Evolutionary conservation across 306 rosid genomes (phyloP).

Genomic region (Geum urbanum): DNA sequence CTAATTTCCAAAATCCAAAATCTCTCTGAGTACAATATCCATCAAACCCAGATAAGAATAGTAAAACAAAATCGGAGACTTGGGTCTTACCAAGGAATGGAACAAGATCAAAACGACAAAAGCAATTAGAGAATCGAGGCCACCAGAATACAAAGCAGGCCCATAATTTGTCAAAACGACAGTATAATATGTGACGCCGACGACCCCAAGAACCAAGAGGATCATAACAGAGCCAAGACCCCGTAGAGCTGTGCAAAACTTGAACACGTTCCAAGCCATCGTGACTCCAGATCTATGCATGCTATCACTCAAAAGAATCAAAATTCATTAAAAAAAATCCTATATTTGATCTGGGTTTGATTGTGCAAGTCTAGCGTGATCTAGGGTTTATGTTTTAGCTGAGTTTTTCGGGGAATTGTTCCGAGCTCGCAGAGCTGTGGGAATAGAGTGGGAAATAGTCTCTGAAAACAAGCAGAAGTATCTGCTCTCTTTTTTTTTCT

Average conservation of each 20-base stretch:
- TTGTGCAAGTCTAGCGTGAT: conserved; percentile 6
- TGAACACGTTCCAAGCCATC: conserved; percentile 99
- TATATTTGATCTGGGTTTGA: not conserved
- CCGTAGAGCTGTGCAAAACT: conserved; percentile 93
- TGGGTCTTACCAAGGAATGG: conserved; percentile 69
- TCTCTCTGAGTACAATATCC: conserved; percentile 6
- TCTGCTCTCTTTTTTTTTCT: not conserved
- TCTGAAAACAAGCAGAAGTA: not conserved
- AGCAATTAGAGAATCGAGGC: conserved; percentile 64
- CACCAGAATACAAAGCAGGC: conserved; percentile 68
- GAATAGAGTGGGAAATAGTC: conserved; percentile 9
- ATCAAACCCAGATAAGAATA: not conserved
- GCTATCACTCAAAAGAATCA: conserved; percentile 16
- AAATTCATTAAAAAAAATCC: conserved; percentile 5
- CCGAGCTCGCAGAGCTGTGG: not conserved
- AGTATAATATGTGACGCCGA: conserved; percentile 93
- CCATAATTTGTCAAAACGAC: conserved; percentile 89
- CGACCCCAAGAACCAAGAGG: conserved; percentile 90
- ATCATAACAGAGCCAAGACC: conserved; percentile 99
- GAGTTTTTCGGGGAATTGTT: not conserved
- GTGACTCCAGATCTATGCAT: conserved; percentile 99
- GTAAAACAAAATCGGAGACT: not conserved
- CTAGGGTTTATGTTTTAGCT: conserved; percentile 17
- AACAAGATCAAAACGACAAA: conserved; percentile 73
- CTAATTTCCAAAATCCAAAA: conserved; percentile 4